Evolutionary conservation across 257 asterid genomes (phyloP), one percentile per base, ranked within the genome.

Genomic region (Nicotiana otophora): DNA sequence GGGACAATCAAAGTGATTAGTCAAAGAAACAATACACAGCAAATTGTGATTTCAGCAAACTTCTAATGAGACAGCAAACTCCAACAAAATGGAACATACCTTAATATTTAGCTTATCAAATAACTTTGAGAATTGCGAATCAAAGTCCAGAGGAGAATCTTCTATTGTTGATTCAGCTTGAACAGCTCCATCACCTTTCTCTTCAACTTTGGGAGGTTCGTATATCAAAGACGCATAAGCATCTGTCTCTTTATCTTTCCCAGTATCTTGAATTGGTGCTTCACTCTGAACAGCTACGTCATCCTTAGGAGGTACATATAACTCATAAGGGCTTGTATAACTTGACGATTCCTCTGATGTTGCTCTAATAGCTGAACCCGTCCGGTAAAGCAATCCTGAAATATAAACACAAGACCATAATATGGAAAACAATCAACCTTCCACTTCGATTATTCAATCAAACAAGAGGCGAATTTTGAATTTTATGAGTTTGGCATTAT

Each of bases 81-180:
- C 5, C 28, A 31, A 53, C 12, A 69, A 78, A 28, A 23, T 63
- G n/a, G 70, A 66, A 5, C 77, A 48, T 31, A 88, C 90, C 90
- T 88, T 82, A 31, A 84, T 77, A 51, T 85, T 82, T n/a, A 88
- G 86, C 77, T 82, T 80, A 8, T 81, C 86, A 28, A 85, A 69
- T 10, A 88, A 48, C 64, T 84, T 82, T 26, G 83, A 53, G 57
- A 30, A 16, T 86, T 75, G 69, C 2, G 16, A 17, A 23, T 78
- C 67, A 51, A 57, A 17, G 31, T 82, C 89, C 54, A 68, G 58
- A 9, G 63, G 28, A 65, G 90, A 62, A 67, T 66, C 77, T 51
- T 76, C 87, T 81, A 70, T 81, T 61, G 88, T 65, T 62, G 60
- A 64, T 75, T 82, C 83, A 53, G 65, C 63, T 26, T 68, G 77